phyloP scores from a whole-genome alignment of 1,139 yeast species.

The Protomyces inundatus region DNA sequence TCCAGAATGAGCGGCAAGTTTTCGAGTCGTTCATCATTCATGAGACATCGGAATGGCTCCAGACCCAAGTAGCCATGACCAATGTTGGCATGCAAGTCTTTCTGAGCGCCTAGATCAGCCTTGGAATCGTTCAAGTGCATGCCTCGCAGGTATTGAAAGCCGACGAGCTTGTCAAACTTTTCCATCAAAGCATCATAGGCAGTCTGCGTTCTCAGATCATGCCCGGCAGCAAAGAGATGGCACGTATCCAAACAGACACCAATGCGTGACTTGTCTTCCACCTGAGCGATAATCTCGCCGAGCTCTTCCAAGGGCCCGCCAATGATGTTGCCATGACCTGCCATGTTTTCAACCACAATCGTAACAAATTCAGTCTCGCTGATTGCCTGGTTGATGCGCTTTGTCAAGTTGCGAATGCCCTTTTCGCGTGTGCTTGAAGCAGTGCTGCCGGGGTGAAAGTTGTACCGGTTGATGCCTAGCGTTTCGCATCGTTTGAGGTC shows the following conservation, averaged over 20 bases:
- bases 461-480: slow-evolving; percentile 76
- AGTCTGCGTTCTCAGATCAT: slow-evolving; percentile 63
- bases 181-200: slow-evolving; percentile 63
- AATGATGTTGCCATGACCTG: slow-evolving; percentile 88
- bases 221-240: slow-evolving; percentile 61
- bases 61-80: slow-evolving; percentile 88
- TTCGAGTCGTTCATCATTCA: slow-evolving; percentile 59
- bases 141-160: slow-evolving; percentile 67
- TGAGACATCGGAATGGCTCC: slow-evolving; percentile 71
- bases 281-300: slow-evolving; percentile 62
- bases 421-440: slow-evolving; percentile 63
- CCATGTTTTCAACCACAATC: slow-evolving; percentile 93
- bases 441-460: slow-evolving; percentile 92
- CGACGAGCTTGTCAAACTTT: slow-evolving; percentile 65
- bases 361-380: slow-evolving; percentile 68
- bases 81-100: slow-evolving; percentile 84
- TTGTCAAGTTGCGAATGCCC: slow-evolving; percentile 65
- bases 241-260: slow-evolving; percentile 61
- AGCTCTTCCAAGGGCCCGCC: slow-evolving; percentile 80
- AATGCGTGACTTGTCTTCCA: slow-evolving; percentile 70
- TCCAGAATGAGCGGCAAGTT: slow-evolving; percentile 80
- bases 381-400: slow-evolving; percentile 72
- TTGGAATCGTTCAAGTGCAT: slow-evolving; percentile 91
- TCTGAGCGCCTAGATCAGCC: slow-evolving; percentile 82
- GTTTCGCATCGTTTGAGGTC: slow-evolving; percentile 83